Evolutionary conservation across 23 red algal genomes (phyloP), one percentile per base, ranked within the genome.

Genomic region (Gracilaria domingensis): DNA sequence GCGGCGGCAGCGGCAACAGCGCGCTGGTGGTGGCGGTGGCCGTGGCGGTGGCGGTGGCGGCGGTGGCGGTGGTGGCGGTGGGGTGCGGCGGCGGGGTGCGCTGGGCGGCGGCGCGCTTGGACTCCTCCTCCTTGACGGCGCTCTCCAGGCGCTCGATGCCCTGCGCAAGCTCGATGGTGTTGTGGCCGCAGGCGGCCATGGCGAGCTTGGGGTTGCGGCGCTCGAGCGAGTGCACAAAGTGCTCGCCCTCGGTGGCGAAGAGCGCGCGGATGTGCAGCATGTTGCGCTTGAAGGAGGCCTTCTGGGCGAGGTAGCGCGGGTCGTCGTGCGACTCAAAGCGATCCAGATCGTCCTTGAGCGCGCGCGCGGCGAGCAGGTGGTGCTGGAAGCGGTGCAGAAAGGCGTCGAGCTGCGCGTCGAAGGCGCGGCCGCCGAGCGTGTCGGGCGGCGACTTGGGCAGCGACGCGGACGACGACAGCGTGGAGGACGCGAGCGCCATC

Each of bases 401-500:
- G 80, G 37, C 89, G 78, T 92, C 89, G 2, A 92, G 80, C 65
- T 84, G 89, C 21, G 48, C 42, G 67, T 92, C 89, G 71, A 92
- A 92, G 7, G 61, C 59, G 29, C 23, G 76, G 53, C 34, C 87
- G 13, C 55, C 87, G 8, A 81, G 76, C 17, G 87, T 69, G 20
- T 90, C 18, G 29, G 87, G 32, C 8, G 61, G 82, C 32, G 65
- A 25, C 2, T 45, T 5, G 5, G 82, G 72, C 38, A 23, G 28
- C 12, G 69, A n/a, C 36, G 36, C 6, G 33, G 72, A 25, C 30
- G 75, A 32, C 26, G 65, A 58, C 16, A 61, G 35, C 16, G 85
- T 59, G 55, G 87, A 79, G 74, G 87, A 62, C 3, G 76, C 87
- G 11, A 65, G 57, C 5, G 87, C 87, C 36, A 90, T 90, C 57